Evolutionary conservation across 1,139 yeast species (phyloP).

Genomic region (Saccharomyces uvarum): DNA sequence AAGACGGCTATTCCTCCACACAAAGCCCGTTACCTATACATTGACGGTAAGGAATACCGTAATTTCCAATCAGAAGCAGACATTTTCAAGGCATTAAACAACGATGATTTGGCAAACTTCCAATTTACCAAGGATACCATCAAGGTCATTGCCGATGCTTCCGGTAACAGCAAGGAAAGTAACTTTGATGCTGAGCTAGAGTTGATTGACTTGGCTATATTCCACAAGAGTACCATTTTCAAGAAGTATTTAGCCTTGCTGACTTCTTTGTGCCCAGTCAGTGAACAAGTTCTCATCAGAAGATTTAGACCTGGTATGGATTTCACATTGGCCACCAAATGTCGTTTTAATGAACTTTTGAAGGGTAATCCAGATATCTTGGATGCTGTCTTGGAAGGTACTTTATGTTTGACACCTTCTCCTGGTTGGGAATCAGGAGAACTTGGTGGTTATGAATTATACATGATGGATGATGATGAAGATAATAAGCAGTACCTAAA

Average conservation of each 20-base stretch:
- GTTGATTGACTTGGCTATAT: constrained; percentile 48
- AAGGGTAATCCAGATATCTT: constrained; percentile 28
- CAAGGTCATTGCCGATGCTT: constrained; percentile 14
- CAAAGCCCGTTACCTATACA: constrained; percentile 77
- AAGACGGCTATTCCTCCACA: constrained; percentile 89
- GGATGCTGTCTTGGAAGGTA: constrained; percentile 45
- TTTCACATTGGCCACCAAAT: constrained; percentile 81
- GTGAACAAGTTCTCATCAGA: constrained; percentile 65
- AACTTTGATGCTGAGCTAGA: constrained; percentile 28
- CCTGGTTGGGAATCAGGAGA: constrained; percentile 82
- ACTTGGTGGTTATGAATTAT: constrained; percentile 86
- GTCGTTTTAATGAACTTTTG: constrained; percentile 40
- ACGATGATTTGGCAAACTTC: constrained; percentile 50
- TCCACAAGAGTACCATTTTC: constrained; percentile 56
- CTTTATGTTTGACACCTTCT: constrained; percentile 71
- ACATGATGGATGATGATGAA: constrained; percentile 56
- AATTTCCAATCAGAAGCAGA: constrained; percentile 25
- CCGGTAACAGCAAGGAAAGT: constrained; percentile 7
- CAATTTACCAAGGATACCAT: constrained; percentile 31
- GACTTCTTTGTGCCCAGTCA: constrained; percentile 57
- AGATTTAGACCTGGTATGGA: constrained; percentile 94
- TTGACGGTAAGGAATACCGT: constrained; percentile 53
- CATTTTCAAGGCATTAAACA: constrained; percentile 32
- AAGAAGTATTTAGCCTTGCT: constrained; percentile 60
- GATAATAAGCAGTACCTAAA: constrained; percentile 13